Conservation (phyloP, 345 rosid species). For the Lepidium africanum region DNA sequence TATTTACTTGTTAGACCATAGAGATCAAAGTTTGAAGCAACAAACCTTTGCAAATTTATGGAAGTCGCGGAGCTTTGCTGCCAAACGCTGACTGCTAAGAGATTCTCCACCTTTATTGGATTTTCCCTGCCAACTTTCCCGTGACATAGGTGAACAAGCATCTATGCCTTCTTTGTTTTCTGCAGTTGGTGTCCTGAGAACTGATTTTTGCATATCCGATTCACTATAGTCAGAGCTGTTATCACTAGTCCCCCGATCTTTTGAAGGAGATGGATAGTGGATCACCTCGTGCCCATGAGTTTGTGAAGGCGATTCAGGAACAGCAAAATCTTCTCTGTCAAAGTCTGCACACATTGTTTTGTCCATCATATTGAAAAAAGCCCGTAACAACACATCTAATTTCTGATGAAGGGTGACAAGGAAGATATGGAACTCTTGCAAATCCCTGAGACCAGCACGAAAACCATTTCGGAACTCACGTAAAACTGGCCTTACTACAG, state of each 20-base stretch:
- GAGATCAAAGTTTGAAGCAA: background rate
- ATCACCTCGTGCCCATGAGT: constrained; percentile 29
- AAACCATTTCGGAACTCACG: constrained; percentile 79
- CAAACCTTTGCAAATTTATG: constrained; percentile 93
- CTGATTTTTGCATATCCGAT: constrained; percentile 52
- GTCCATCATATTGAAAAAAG: constrained; percentile 60
- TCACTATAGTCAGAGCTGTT: constrained; percentile 53
- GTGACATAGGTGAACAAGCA: constrained; percentile 55
- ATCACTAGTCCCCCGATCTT: constrained; percentile 45
- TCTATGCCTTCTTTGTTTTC: constrained; percentile 66
- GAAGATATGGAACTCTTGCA: constrained; percentile 90
- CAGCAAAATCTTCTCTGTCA: constrained; percentile 63
- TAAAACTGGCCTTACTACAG: constrained; percentile 40
- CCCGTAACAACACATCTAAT: constrained; percentile 63
- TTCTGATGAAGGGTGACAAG: constrained; percentile 90
- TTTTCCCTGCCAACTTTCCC: constrained; percentile 78
- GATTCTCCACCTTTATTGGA: constrained; percentile 58
- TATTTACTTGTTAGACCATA: background rate
- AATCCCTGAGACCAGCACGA: constrained; percentile 82
- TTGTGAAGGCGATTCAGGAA: constrained; percentile 59
- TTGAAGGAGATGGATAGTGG: constrained; percentile 46
- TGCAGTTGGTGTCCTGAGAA: constrained; percentile 46
- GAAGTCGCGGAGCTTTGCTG: constrained; percentile 90
- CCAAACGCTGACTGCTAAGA: constrained; percentile 65
- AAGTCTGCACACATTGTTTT: constrained; percentile 51